Evolutionary conservation across 352 stramenopile genomes (phyloP), one percentile per base, ranked within the genome.

Genomic region (Pythium brachiatum): DNA sequence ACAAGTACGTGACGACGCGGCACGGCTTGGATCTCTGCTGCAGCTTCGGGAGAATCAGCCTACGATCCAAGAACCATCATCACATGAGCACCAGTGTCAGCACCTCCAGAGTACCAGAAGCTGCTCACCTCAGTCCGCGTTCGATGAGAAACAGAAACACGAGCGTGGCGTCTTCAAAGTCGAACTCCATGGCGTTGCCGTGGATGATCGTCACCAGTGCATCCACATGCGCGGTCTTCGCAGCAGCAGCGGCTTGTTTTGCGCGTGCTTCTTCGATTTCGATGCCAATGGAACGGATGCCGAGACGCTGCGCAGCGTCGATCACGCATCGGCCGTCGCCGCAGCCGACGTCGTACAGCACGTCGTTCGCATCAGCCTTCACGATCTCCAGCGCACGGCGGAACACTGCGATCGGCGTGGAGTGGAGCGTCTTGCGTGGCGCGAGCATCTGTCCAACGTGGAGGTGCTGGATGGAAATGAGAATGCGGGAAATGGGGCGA

Each of bases 81-180:
- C 27, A 41, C 48, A 41, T 53, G n/a, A 31, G 23, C 20, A 32
- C 9, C n/a, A n/a, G n/a, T 53, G 44, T 27, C 21, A 18, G 25
- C 26, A 16, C 23, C 9, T 20, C 41, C 7, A 34, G 3, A 46
- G 21, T 18, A 52, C 20, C 3, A 26, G 18, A 53, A 47, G 2
- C 9, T 12, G 73, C 68, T 41, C 73, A 91, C 79, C 78, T 72
- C 53, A 94, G 67, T 0, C 84, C 84, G 18, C 79, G 79, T 39
- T 83, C 71, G 36, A 94, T 92, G 55, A 94, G 79, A 38, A 94
- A 94, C 43, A 94, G 71, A 60, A 94, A 94, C 51, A 94, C 64
- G 48, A 94, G 61, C 9, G 81, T 86, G 5, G 83, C 84, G 31
- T 92, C 76, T 1, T 54, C 27, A 2, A 88, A 73, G 23, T 82